Evolutionary conservation across 1,284 basidiomycete species (phyloP), one percentile per base, ranked within the genome.

Genomic region (Austroboletus niveus): DNA sequence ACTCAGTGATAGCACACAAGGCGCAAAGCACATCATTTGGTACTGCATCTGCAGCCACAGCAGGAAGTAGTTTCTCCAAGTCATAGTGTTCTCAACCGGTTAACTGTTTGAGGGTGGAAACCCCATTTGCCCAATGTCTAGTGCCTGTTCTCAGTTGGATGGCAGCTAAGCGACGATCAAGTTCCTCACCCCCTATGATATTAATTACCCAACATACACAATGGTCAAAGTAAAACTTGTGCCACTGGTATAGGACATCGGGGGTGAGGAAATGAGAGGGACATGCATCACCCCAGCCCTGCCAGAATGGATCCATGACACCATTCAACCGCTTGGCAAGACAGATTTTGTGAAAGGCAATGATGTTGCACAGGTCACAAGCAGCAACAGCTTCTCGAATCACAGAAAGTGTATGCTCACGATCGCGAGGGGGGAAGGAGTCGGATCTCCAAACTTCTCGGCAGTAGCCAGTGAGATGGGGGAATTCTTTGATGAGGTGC

Each of bases 1-100:
- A 60, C 6, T 60, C 52, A 0, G 57, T 60, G 1, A 61, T 54
- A 0, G 52, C 6, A 29, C 6, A 24, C 2, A 61, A 8, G 0
- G 54, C 39, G 9, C 44, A 34, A 1, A 59, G 46, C 1, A 57
- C 54, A 1, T 50, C 0, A 9, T 38, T 2, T 2, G 17, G 22
- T 3, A 58, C 35, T 4, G 44, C 49, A 2, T 45, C 52, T 3
- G 31, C 35, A 1, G 5, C 30, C 2, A 55, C 30, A 3, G 12
- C 42, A 0, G 36, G 15, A 1, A 55, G 15, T 0, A 55, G 0
- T 6, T n/a, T 56, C 8, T 56, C 29, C 0, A 56, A 6, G 0
- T 54, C 48, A 1, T 7, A 17, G 9, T 54, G 42, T 0, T 55
- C 45, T 3, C 12, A 9, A 0, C 42, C 38, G 1, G 8, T 2